A percentile compares a stretch with the other conserved stretches of the same genome.
These are phyloP conservation scores for Thyridium curvatum DNA, from an alignment of 2,329 filamentous ascomycete genomes.

Conservation along the genomic window DNA sequence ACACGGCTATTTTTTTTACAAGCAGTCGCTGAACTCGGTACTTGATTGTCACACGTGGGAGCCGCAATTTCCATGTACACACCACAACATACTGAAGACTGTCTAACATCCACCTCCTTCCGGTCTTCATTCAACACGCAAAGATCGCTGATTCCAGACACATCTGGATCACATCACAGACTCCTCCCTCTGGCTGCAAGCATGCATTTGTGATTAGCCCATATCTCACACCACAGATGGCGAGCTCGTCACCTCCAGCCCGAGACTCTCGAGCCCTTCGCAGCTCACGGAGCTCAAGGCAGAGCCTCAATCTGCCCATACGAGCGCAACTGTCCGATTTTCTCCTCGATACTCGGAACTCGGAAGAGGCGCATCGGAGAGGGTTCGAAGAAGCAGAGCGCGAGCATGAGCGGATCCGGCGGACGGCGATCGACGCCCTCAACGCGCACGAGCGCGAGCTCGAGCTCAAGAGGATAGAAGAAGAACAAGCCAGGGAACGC, in stretches of 20 bases:
- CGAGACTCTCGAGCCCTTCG: not conserved
- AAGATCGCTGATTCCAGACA: too few relatives aligned
- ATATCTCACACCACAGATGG: too few relatives aligned
- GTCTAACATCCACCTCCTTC: too few relatives aligned
- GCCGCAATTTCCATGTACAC: too few relatives aligned
- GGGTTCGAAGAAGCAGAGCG: slow-evolving; percentile 19
- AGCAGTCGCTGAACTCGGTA: too few relatives aligned
- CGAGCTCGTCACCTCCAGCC: slow-evolving; percentile 1
- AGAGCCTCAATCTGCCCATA: slow-evolving; percentile 5
- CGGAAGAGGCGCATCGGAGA: slow-evolving; percentile 20
- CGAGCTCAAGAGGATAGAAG: slow-evolving; percentile 19
- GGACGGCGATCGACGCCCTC: slow-evolving; percentile 12
- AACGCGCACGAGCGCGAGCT: slow-evolving; percentile 13
- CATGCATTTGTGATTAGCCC: too few relatives aligned
- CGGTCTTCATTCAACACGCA: too few relatives aligned
- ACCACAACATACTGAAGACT: too few relatives aligned
- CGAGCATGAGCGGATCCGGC: slow-evolving; percentile 18
- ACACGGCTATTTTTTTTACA: too few relatives aligned
- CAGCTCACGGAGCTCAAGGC: slow-evolving; percentile 1
- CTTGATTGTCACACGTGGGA: too few relatives aligned
- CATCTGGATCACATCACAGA: too few relatives aligned
- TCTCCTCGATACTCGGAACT: slow-evolving; percentile 20
- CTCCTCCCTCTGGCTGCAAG: too few relatives aligned
- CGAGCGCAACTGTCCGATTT: slow-evolving; percentile 16
- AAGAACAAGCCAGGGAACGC: slow-evolving; percentile 15